Evolutionary conservation across 2,329 filamentous ascomycete species (phyloP).

Genomic region (Ophiostoma quercus): DNA sequence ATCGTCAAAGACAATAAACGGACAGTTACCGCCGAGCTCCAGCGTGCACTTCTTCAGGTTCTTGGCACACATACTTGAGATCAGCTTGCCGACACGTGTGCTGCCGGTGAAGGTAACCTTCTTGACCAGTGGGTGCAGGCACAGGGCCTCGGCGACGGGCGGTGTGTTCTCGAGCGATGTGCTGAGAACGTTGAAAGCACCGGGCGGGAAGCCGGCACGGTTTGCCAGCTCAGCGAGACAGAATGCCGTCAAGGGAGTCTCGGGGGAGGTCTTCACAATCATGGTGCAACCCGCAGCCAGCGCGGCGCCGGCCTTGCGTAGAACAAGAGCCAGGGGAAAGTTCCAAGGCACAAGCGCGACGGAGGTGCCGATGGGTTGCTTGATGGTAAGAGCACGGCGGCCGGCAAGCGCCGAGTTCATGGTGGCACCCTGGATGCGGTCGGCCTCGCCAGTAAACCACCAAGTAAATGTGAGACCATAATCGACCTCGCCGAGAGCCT

Average conservation of each 20-base stretch:
- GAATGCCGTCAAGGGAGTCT: constrained; percentile 68
- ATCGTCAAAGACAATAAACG: constrained; percentile 62
- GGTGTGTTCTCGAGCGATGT: constrained; percentile 44
- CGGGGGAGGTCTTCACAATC: constrained; percentile 66
- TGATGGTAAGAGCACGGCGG: constrained; percentile 64
- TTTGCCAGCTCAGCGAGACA: constrained; percentile 62
- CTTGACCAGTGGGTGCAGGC: constrained; percentile 41
- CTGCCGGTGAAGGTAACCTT: constrained; percentile 77
- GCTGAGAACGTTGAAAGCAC: constrained; percentile 55
- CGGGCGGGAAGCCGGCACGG: constrained; percentile 69
- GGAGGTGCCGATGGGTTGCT: constrained; percentile 66
- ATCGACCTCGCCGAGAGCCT: constrained; percentile 52
- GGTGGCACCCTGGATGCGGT: constrained; percentile 52
- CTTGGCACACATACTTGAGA: constrained; percentile 58
- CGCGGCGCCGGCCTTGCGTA: constrained; percentile 63
- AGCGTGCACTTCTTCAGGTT: constrained; percentile 64
- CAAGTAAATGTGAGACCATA: constrained; percentile 50
- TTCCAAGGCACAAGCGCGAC: constrained; percentile 70
- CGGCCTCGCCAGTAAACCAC: constrained; percentile 53
- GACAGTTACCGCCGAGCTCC: constrained; percentile 68
- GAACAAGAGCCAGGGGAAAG: constrained; percentile 61
- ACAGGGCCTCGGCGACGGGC: constrained; percentile 42
- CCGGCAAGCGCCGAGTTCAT: constrained; percentile 56
- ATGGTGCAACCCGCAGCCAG: constrained; percentile 69
- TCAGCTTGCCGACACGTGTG: constrained; percentile 62